These are phyloP conservation scores for Cicer yamashitae DNA, from an alignment of 306 rosid genomes.

Conservation along the genomic window DNA sequence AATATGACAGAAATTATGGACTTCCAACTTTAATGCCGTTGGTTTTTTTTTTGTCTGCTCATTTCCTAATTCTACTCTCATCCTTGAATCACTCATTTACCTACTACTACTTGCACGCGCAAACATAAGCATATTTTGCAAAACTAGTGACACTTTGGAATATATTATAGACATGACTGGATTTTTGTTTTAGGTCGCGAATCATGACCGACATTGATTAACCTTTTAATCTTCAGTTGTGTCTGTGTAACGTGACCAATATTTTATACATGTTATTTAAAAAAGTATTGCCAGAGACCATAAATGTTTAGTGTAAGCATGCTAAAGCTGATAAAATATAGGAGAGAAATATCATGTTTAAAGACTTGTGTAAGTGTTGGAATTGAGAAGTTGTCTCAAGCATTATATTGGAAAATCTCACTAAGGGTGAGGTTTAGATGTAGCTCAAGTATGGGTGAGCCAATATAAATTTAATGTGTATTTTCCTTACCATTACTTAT, in stretches of 20 bases:
- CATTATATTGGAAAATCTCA: too few species aligned
- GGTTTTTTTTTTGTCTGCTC: conserved; percentile 4
- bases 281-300: too few species aligned
- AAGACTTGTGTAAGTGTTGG: too few species aligned
- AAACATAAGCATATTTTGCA: conserved; percentile 1
- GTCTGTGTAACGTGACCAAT: conserved; percentile 7
- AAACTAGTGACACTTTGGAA: conserved; percentile 2
- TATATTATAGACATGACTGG: neutral
- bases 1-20: neutral
- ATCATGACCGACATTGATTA: conserved; percentile 1
- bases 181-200: conserved; percentile 27
- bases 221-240: conserved; percentile 9
- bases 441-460: too few species aligned
- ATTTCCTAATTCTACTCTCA: conserved; percentile 12
- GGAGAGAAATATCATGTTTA: too few species aligned
- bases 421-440: too few species aligned
- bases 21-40: neutral
- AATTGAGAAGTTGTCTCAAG: too few species aligned
- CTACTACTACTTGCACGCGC: neutral
- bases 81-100: conserved; percentile 9
- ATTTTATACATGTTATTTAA: too few species aligned
- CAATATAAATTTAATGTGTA: too few species aligned
- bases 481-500: too few species aligned
- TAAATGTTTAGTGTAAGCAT: too few species aligned
- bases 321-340: too few species aligned